Evolutionary conservation across 768 basidiomycete species (phyloP), one percentile per base, ranked within the genome.

Genomic region (Russula lepida): DNA sequence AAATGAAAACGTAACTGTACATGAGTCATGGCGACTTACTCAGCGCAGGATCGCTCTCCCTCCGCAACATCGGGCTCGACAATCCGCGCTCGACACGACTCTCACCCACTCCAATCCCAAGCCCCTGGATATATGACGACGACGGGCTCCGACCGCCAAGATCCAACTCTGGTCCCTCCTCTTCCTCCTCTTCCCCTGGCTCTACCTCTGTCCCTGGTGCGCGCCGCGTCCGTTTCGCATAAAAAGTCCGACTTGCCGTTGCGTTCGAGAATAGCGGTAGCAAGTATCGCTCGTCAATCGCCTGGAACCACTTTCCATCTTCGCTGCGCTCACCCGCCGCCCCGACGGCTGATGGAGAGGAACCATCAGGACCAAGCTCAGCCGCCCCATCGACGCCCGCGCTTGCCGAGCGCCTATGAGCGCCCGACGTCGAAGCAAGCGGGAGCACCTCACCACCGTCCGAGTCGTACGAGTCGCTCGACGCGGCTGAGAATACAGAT

Each of bases 261-360:
- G 89, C 90, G 69, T 94, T 94, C 51, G 91, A 92, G 76, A 93
- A 98, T 39, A 98, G 76, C 23, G 95, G 95, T 3, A 98, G 74
- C 21, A 99, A 76, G 71, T 95, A 99, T 65, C 92, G 81, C 74
- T 99, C 94, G 73, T 99, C 95, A 41, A 99, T 74, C 48, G 87
- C 80, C 67, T 94, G 93, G 84, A 98, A 98, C 93, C 94, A 98
- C 71, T 91, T 90, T 30, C 90, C 87, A 56, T 95, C 92, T 60
- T 88, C 86, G 4, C 76, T 41, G 17, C 62, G 58, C 63, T 66
- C 56, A 19, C 8, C 32, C 54, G 63, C 37, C 65, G 59, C 47
- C 52, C 63, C 28, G 48, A 35, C 13, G 58, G 63, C 21, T 4
- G 49, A 53, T 23, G 13, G 17, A 25, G 25, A 62, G 7, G 48